These are phyloP conservation scores for Scytalidium lignicola DNA, from an alignment of 2,329 filamentous ascomycete species.

Conservation along the genomic window DNA sequence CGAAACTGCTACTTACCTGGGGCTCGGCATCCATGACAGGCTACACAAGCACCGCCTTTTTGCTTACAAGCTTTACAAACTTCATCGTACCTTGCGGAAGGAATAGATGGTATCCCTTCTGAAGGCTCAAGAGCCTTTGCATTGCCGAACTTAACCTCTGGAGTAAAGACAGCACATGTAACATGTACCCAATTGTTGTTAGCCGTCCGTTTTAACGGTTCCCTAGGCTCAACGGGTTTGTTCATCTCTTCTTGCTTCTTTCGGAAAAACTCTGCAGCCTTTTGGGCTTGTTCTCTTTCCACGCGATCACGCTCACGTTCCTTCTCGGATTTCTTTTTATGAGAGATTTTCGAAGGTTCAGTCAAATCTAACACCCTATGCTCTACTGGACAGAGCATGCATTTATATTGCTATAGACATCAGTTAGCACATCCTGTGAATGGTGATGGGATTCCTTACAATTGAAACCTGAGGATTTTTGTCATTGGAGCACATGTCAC, in stretches of 20 bases:
- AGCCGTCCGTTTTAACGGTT: slow-evolving; percentile 86
- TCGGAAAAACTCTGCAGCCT: slow-evolving; percentile 75
- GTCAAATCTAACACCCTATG: slow-evolving; percentile 78
- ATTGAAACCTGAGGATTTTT: slow-evolving; percentile 90
- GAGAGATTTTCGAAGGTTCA: slow-evolving; percentile 70
- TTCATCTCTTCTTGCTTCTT: slow-evolving; percentile 79
- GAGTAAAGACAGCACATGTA: slow-evolving; percentile 83
- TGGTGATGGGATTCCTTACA: slow-evolving; percentile 42
- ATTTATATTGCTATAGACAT: slow-evolving; percentile 69
- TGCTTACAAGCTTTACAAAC: slow-evolving; percentile 80
- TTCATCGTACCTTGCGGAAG: slow-evolving; percentile 66
- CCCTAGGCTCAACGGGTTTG: slow-evolving; percentile 76
- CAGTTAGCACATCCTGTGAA: slow-evolving; percentile 20
- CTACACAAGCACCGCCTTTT: slow-evolving; percentile 70
- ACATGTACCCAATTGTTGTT: slow-evolving; percentile 99
- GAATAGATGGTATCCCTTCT: slow-evolving; percentile 84
- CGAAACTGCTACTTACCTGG: slow-evolving; percentile 28
- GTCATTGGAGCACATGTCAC: slow-evolving; percentile 94
- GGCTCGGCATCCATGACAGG: slow-evolving; percentile 69
- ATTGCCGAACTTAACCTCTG: slow-evolving; percentile 89
- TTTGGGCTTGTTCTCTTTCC: slow-evolving; percentile 78
- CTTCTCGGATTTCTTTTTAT: slow-evolving; percentile 88
- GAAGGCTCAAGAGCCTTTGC: slow-evolving; percentile 76
- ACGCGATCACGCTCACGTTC: slow-evolving; percentile 83
- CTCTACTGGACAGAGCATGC: slow-evolving; percentile 82